These are phyloP conservation scores for Yamadazyma epiphylla DNA, from an alignment of 1,139 yeast species.

Conservation along the genomic window DNA sequence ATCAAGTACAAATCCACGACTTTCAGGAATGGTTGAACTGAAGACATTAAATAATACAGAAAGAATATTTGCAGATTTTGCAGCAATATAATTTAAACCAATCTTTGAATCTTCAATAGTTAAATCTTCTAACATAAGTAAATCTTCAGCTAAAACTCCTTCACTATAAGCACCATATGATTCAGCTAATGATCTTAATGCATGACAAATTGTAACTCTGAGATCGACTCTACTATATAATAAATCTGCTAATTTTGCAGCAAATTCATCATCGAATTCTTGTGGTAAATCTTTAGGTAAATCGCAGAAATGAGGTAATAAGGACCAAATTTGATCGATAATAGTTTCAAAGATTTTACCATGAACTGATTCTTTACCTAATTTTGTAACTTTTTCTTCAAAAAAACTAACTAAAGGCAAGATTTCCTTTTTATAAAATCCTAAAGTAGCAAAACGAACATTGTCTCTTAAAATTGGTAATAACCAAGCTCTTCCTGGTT, in stretches of 20 bases:
- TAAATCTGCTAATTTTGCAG: slow-evolving; percentile 68
- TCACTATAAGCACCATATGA: slow-evolving; percentile 63
- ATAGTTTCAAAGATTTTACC: slow-evolving; percentile 77
- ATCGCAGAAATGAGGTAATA: slow-evolving; percentile 85
- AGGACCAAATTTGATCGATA: slow-evolving; percentile 87
- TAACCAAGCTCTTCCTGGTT: slow-evolving; percentile 89
- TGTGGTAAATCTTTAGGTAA: slow-evolving; percentile 69
- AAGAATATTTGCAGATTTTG: slow-evolving; percentile 68
- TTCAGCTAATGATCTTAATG: slow-evolving; percentile 73
- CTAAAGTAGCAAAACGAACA: slow-evolving; percentile 66
- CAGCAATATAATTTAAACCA: slow-evolving; percentile 59
- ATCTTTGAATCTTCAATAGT: slow-evolving; percentile 52
- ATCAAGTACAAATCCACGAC: slow-evolving; percentile 80
- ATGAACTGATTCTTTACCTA: slow-evolving; percentile 56
- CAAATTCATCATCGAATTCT: slow-evolving; percentile 72
- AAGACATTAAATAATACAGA: slow-evolving; percentile 90
- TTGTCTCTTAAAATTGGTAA: slow-evolving; percentile 90
- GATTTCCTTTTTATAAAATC: slow-evolving; percentile 58
- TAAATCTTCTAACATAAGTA: slow-evolving; percentile 57
- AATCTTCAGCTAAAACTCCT: slow-evolving; percentile 57
- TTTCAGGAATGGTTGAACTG: slow-evolving; percentile 78
- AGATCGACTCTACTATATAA: slow-evolving; percentile 72
- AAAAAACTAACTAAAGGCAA: slow-evolving; percentile 68
- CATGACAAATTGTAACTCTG: slow-evolving; percentile 78
- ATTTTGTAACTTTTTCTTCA: slow-evolving; percentile 42